Base-by-base conservation (phyloP, 2,329 filamentous ascomycete genomes). In the Ilyonectria sp. region DNA sequence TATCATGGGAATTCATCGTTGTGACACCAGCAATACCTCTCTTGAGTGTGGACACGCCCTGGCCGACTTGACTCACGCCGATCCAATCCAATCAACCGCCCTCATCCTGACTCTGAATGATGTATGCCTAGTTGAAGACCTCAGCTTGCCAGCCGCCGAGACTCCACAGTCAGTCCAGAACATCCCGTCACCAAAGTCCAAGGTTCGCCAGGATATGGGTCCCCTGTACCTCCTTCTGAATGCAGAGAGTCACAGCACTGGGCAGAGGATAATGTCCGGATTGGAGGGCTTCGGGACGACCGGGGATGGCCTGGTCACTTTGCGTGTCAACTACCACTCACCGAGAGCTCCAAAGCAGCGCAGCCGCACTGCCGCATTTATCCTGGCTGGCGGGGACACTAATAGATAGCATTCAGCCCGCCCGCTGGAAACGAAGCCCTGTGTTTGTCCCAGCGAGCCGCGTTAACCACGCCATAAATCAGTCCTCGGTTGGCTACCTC, bases 1-100 rank as follows among this genome's bases (percentile, higher is more conserved):
- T 60, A 40, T 44, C 40, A 26, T 11, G 10, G 6, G 4, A 35
- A 19, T 35, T 23, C 5, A 19, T 53, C 10, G 50, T 35, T 21
- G 50, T 52, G 26, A 35, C 4, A n/a, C 19, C 26, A 52, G 29
- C 31, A 8, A 10, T 50, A 26, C 7, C 9, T 33, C 29, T 46
- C 46, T 43, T 33, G 49, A 50, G 31, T 50, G 50, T 43, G 40
- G 50, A 52, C 40, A 63, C 49, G 44, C 62, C 37, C 23, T 64
- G 56, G 53, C 46, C 57, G 50, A 19, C 23, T 75, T 75, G 74
- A 76, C 72, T 76, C 74, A 76, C 72, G 55, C 74, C 74, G 74
- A 69, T 54, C 59, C 49, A 56, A 55, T 54, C 65, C 52, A 37
- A 29, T 10, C 31, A 26, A 46, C 10, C 17, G 2, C 40, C 40